Base-by-base conservation (phyloP, 257 asterid genomes). In the Lycium barbarum region DNA sequence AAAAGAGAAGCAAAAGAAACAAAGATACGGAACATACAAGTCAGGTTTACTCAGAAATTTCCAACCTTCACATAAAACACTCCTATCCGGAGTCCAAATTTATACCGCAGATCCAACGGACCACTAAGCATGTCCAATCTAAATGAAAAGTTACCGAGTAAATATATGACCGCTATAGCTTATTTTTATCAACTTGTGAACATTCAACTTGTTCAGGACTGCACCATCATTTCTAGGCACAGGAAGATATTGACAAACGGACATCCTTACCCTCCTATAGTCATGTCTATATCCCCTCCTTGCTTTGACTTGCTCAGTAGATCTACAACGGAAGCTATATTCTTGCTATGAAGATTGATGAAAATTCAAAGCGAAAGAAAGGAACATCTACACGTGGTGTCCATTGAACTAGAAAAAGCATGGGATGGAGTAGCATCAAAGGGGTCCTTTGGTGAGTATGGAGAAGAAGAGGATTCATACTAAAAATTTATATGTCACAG, bases 1-100 rank as follows among this genome's bases (percentile, higher is more conserved):
- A 51, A 76, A 49, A 14, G 26, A 51, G 26, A 76, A 76, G 9
- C 59, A 74, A 74, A 43, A 49, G 81, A 74, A 73, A 49, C 43
- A 76, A 51, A 20, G 26, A 49, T 9, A 26, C 1, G 33, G 33
- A 26, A 26, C 33, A 26, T 26, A 26, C 33, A 26, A 26, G 33
- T 26, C 33, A 26, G 33, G 33, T 26, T 26, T 26, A 26, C 33
- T 26, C 33, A 26, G 33, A 26, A 26, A 26, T 26, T 18, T 26
- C 63, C 81, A 26, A 13, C 13, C 63, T 26, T 3, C 81, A 51
- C 3, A 51, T 76, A 76, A 26, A 76, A 49, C 63, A 35, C 62
- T 22, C 38, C 20, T 20, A 9, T 22, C 58, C 36, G 3, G 15
- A 76, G 22, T 76, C 22, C 45, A 76, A 51, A 76, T 22, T 65